Percentiles rank a stretch among this genome's conserved stretches.
phyloP scores from a whole-genome alignment of 805 yeast genomes.

The Yarrowia osloensis region DNA sequence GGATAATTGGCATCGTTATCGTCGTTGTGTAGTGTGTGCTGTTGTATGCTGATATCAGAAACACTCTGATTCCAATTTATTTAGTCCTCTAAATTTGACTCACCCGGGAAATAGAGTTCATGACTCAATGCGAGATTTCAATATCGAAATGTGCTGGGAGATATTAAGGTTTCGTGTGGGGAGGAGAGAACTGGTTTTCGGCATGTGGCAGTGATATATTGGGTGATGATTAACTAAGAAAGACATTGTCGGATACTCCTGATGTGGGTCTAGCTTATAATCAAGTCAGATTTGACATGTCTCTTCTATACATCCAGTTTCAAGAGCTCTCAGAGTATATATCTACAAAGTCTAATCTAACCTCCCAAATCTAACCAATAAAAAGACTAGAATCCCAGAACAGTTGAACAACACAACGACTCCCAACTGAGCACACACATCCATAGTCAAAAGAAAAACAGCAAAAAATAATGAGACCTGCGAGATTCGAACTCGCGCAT shows the following conservation, averaged over 20 bases:
- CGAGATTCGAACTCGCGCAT: constrained; percentile 31
- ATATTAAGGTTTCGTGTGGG: neutral
- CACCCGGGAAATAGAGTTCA: neutral
- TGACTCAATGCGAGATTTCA: constrained; percentile 6
- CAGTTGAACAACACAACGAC: too few species aligned
- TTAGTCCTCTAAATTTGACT: neutral
- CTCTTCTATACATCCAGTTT: too few species aligned
- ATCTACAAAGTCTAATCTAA: too few species aligned
- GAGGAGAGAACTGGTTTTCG: too few species aligned
- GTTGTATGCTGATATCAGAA: neutral
- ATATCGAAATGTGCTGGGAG: neutral
- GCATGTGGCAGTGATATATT: too few species aligned
- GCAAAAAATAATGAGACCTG: constrained; percentile 10
- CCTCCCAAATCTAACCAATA: neutral
- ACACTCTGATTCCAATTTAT: neutral
- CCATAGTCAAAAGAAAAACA: neutral
- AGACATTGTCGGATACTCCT: too few species aligned
- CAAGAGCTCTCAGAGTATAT: too few species aligned
- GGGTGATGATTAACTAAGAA: too few species aligned
- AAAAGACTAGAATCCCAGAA: neutral
- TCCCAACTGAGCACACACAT: too few species aligned
- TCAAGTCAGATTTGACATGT: too few species aligned
- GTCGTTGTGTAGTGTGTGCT: neutral
- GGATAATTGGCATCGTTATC: constrained; percentile 33
- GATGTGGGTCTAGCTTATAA: too few species aligned